Base-by-base conservation (phyloP, 2,329 filamentous ascomycete species). In the Alternaria gaisen region DNA sequence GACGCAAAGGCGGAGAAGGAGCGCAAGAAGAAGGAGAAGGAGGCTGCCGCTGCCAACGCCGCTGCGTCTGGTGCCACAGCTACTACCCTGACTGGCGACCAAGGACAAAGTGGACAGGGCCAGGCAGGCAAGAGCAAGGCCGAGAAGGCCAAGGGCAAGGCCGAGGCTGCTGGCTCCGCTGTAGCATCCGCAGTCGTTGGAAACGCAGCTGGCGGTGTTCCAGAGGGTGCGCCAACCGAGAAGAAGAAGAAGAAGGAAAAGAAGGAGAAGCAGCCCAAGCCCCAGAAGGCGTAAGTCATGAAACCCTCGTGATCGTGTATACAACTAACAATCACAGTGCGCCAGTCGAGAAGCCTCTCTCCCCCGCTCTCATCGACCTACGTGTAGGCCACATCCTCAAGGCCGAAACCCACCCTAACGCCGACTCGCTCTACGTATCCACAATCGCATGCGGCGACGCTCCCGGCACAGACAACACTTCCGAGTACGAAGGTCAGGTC, bases 331-430 rank as follows among this genome's bases (percentile, higher is more conserved):
- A 3, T 58, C 16, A 16, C 48, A 77, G 74, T 41, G 70, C 88
- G 4, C 77, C 92, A 6, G 85, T 87, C 51, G 86, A 93, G 52
- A 90, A 93, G 12, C 91, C 92, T 2, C 88, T 93, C 5, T 92
- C 92, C 1, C 95, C 95, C 3, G 85, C 87, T 60, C 87, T 97
- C 63, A 97, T 99, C 77, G 95, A 99, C 79, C 90, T 99, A 53
- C 90, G 95, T 66, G 94, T 99, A 63, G 95, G 95, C 63, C 95
- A 98, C 84, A 97, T 99, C 72, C 89, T 99, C 75, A 97, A 97
- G 82, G 94, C 94, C 53, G 87, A 95, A 81, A 91, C 93, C 80
- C 95, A 99, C 84, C 95, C 95, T 55, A 96, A 99, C 73, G 95
- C 95, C 67, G 95, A 99, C 83, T 96, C 92, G 12, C 87, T 99